phyloP scores from a whole-genome alignment of 2,329 filamentous ascomycete genomes.

The Penicillium sclerotigenum region DNA sequence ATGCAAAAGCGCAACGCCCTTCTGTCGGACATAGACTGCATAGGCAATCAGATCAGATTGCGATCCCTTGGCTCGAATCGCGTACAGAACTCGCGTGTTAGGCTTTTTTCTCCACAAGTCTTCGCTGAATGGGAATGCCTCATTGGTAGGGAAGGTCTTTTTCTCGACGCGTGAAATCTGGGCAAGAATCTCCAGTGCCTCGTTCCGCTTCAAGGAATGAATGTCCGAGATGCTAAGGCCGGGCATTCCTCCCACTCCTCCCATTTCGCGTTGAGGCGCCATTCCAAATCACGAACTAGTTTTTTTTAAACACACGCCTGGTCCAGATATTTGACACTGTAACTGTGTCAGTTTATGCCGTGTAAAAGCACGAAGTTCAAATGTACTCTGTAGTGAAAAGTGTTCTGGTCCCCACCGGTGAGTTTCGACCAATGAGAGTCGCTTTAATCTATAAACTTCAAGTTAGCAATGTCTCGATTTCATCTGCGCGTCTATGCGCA shows the following conservation, averaged over 20 bases:
- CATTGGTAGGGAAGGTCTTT: slow-evolving; percentile 51
- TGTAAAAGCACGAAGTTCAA: neutral
- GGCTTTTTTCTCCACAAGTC: slow-evolving; percentile 49
- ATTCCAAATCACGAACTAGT: slow-evolving; percentile 18
- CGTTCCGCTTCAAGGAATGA: slow-evolving; percentile 35
- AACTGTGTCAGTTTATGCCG: neutral
- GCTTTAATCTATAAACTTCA: neutral
- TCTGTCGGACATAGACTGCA: slow-evolving; percentile 47
- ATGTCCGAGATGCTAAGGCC: slow-evolving; percentile 33
- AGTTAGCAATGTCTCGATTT: neutral
- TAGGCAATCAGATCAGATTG: slow-evolving; percentile 43
- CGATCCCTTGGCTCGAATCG: slow-evolving; percentile 19
- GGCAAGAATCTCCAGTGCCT: slow-evolving; percentile 37
- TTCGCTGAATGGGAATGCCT: slow-evolving; percentile 48
- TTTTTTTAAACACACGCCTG: neutral
- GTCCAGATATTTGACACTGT: neutral
- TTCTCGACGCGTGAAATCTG: slow-evolving; percentile 45
- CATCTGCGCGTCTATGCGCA: neutral
- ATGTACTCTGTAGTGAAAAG: neutral
- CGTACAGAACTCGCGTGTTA: slow-evolving; percentile 46
- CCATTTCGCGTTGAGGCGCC: slow-evolving; percentile 17
- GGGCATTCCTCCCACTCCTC: slow-evolving; percentile 7
- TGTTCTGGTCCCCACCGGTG: slow-evolving; percentile 1
- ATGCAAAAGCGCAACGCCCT: slow-evolving; percentile 48
- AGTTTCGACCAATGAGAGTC: neutral